Base-by-base conservation (phyloP, 805 yeast species). In the Ogataea corticis region DNA sequence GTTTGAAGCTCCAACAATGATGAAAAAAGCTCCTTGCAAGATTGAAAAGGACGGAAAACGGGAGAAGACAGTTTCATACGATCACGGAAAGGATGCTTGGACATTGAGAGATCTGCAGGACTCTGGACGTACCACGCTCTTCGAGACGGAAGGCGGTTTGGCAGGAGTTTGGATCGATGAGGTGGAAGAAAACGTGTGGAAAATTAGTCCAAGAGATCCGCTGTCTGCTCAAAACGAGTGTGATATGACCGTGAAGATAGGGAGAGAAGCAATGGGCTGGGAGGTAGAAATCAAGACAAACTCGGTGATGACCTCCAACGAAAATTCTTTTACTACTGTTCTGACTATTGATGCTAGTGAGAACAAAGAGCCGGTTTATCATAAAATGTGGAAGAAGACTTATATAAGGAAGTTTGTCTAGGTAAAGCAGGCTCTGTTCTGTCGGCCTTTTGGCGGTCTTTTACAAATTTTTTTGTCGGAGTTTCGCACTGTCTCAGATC, bases 191-290 rank as follows among this genome's bases (percentile, higher is more conserved):
- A 70, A 70, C 48, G 35, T 54, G 7, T 71, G 73, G 69, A 57
- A 46, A 36, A 56, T 70, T 32, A 58, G 59, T 16, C 57, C 60
- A 2, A 48, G 52, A 31, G 69, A 71, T 46, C 75, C 75, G n/a
- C 50, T 69, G 7, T 61, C 67, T 18, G 75, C 75, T 2, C 44
- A 41, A 29, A 68, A 65, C 45, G 58, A 65, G 46, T 66, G 71
- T 51, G 55, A 50, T 14, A 70, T 72, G 72, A 64, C 63, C 9
- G 60, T 67, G 45, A 63, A 59, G 18, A 57, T 70, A 57, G 73
- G 73, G n/a, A 64, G 75, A 54, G 67, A 60, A 5, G 58, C 54
- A 6, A 15, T 15, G 25, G 54, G 57, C 40, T 71, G 75, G 75
- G 57, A 61, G 12, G 63, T 63, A 28, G 67, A 59, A 38, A 32